Evolutionary conservation across 2,329 filamentous ascomycete species (phyloP), one percentile per base, ranked within the genome.

Genomic region (Alternaria hordeiaustralica): DNA sequence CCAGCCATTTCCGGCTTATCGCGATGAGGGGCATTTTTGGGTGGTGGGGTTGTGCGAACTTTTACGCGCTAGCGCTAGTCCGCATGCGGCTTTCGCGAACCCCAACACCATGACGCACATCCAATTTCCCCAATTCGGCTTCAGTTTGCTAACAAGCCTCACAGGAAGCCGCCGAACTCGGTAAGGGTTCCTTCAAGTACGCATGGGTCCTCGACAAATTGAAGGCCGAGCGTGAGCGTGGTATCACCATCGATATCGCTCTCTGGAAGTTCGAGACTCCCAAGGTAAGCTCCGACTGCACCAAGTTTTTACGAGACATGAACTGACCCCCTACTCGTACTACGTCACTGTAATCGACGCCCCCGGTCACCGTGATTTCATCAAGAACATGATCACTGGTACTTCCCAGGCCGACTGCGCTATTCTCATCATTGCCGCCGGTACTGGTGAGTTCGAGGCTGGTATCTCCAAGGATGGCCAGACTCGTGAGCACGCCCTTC

Each of bases 321-420:
- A 2, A 25, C 23, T 25, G 23, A 25, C 23, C 2, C 2, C 23
- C 6, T 8, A 2, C 2, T 8, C 2, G 23, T 26, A 26, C 3
- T 26, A 28, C 10, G 26, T 28, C 10, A 28, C 26, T 5, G 26
- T 28, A 5, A 12, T 28, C 1, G 26, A 33, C 3, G 28, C 28
- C 85, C 96, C 96, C 82, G 96, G 96, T 87, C 96, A 99, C 88
- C 95, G 96, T 96, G 96, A 99, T 84, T 99, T 98, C 90, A 98
- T 99, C 93, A 99, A 99, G 95, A 99, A 98, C 94, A 99, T 99
- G 96, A 99, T 99, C 86, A 98, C 96, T 92, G 96, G 96, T 94
- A 98, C 96, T 83, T 99, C 96, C 86, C 96, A 98, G 92, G 96
- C 96, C 80, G 96, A 99, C 84, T 98, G 96, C 88, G 96, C 96